Evolutionary conservation across 2,329 filamentous ascomycete genomes (phyloP).

Genomic region (Arthrobotrys entomopaga): DNA sequence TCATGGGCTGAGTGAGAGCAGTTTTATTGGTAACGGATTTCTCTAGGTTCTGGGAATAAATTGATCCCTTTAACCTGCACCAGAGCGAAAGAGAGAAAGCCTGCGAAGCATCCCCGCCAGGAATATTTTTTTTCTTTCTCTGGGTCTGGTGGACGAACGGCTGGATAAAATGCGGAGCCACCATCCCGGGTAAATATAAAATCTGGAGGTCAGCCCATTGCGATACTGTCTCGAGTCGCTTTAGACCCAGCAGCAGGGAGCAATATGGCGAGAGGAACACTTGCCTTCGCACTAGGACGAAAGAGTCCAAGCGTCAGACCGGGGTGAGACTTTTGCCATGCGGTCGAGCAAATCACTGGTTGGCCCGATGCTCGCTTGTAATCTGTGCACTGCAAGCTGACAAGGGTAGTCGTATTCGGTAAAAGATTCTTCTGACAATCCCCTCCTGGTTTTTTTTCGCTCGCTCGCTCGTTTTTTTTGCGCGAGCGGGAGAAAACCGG

Average conservation of each 20-base stretch:
- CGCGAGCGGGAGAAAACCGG: constrained; percentile 28
- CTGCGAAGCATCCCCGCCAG: background rate
- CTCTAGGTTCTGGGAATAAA: constrained; percentile 1
- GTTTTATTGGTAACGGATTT: constrained; percentile 18
- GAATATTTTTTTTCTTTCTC: background rate
- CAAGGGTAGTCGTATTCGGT: constrained; percentile 47
- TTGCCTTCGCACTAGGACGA: constrained; percentile 40
- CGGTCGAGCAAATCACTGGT: constrained; percentile 35
- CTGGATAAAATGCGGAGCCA: constrained; percentile 53
- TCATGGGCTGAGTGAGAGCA: constrained; percentile 41
- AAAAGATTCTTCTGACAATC: constrained; percentile 50
- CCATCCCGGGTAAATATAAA: constrained; percentile 49
- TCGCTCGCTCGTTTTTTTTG: constrained; percentile 16
- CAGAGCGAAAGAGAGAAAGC: constrained; percentile 11
- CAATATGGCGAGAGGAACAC: constrained; percentile 18
- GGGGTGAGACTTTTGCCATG: constrained; percentile 29
- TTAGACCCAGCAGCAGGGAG: constrained; percentile 30
- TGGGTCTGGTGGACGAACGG: constrained; percentile 33
- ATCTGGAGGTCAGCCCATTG: constrained; percentile 45
- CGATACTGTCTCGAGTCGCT: constrained; percentile 40
- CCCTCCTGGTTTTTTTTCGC: background rate
- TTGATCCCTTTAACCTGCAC: constrained; percentile 32
- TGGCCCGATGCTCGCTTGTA: constrained; percentile 38
- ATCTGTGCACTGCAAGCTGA: constrained; percentile 42
- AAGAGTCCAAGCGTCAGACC: constrained; percentile 29